Conservation (phyloP, 345 rosid species). For the Sonneratia alba region DNA sequence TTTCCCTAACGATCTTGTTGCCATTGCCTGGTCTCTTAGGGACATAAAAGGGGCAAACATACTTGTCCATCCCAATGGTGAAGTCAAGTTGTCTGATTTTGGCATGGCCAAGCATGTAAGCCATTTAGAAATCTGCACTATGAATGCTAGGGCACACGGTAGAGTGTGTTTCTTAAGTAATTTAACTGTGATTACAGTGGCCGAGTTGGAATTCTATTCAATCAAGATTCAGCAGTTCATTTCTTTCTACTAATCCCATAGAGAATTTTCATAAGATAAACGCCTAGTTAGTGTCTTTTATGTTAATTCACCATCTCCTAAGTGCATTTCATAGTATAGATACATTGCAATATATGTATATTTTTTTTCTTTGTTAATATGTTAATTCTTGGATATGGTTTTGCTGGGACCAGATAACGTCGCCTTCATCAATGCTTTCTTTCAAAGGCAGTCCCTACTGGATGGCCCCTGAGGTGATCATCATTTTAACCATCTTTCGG, state of each 20-base stretch:
- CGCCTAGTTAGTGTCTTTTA: background rate
- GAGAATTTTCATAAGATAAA: background rate
- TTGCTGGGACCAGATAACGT: conserved; percentile 44
- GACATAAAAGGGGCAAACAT: conserved; percentile 98
- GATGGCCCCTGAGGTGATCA: conserved; percentile 98
- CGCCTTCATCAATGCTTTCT: conserved; percentile 78
- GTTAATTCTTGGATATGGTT: conserved; percentile 5
- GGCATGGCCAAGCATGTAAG: conserved; percentile 99
- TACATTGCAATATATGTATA: background rate
- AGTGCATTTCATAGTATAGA: background rate
- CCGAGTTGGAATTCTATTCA: background rate
- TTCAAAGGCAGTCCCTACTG: conserved; percentile 98
- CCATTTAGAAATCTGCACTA: background rate
- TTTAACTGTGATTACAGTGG: background rate
- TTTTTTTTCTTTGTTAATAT: background rate
- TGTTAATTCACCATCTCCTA: too few species aligned
- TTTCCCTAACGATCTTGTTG: background rate
- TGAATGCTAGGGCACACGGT: background rate
- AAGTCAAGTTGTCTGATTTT: conserved; percentile 88
- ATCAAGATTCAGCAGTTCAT: background rate
- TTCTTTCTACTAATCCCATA: background rate
- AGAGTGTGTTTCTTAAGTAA: background rate
- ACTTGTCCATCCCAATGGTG: conserved; percentile 90
- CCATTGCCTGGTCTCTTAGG: conserved; percentile 22
- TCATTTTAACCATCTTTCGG: background rate